Evolutionary conservation across 176 grass and related monocot genomes (phyloP), one percentile per base, ranked within the genome.

Genomic region (Musa troglodytarum): DNA sequence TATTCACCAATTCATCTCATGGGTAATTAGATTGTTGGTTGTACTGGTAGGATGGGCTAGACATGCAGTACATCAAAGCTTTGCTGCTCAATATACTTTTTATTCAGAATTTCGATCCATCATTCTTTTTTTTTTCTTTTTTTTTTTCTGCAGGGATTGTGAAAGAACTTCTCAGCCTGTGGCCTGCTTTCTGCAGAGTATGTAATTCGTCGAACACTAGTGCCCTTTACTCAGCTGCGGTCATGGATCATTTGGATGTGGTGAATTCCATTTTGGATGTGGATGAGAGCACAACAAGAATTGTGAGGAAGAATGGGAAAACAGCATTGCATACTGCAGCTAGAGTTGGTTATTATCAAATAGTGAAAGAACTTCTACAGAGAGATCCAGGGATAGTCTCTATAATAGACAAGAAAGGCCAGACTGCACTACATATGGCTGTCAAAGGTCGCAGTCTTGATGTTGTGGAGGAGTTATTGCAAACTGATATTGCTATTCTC

Each of bases 391-490:
- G 65, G 69, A 86, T 99, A 23, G 95, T 91, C 72, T 72, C 84
- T 7, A 87, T 99, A 74, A 94, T 71, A 72, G 95, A 99, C 80
- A 99, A 68, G 80, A 99, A 99, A 69, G 95, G 95, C 16, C 95
- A 99, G 73, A 99, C 88, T 76, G 95, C 95, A 54, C 91, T 99
- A 71, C 95, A 99, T 88, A 99, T 99, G 95, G 95, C 95, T 63
- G 95, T 99, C 16, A 99, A 99, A 75, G 95, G 95, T 62, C 90
- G 85, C 67, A 99, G 89, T 78, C 85, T 86, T 81, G 88, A 99
- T 79, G 95, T 91, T 25, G 95, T 99, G 25, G 90, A 94, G 79
- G 95, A 92, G 62, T 72, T 99, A 78, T 83, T 99, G 26, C 72
- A 86, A 73, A 84, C 88, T 86, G 95, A 99, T 82, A 65, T 79